Percentiles rank a stretch among this genome's conserved stretches.
phyloP scores from a whole-genome alignment of 2,329 filamentous ascomycete species.

The Aspergillus persii region DNA sequence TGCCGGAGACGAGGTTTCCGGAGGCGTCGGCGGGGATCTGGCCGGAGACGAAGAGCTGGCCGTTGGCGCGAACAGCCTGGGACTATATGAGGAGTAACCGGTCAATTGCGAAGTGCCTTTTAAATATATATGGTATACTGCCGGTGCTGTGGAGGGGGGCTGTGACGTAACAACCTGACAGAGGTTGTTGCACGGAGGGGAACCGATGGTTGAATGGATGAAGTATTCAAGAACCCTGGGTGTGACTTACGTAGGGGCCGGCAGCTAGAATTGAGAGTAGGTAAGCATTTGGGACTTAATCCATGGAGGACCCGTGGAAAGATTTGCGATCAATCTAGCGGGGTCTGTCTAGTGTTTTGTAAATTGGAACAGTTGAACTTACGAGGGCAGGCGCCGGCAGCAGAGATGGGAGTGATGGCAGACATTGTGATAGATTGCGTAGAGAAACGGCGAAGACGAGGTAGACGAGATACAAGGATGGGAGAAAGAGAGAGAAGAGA shows the following conservation, averaged over 20 bases:
- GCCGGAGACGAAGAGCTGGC: conserved; percentile 69
- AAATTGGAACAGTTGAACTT: conserved; percentile 21
- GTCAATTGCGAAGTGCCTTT: not conserved
- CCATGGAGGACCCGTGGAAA: not conserved
- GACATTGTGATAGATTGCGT: conserved; percentile 34
- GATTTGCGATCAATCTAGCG: not conserved
- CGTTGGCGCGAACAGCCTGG: conserved; percentile 65
- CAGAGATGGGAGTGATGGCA: conserved; percentile 39
- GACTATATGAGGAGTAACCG: conserved; percentile 31
- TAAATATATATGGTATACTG: not conserved
- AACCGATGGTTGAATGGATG: conserved; percentile 3
- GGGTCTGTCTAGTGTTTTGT: not conserved
- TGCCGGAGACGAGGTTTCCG: conserved; percentile 61
- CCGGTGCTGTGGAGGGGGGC: not conserved
- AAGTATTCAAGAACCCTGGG: not conserved
- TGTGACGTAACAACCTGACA: not conserved
- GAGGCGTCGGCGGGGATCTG: conserved; percentile 70
- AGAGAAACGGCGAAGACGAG: conserved; percentile 8
- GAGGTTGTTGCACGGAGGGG: not conserved
- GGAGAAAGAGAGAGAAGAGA: conserved; percentile 9
- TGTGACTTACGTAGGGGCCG: conserved; percentile 43
- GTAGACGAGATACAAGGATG: conserved; percentile 10
- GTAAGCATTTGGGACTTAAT: conserved; percentile 6
- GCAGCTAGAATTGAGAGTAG: conserved; percentile 27
- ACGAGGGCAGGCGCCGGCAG: conserved; percentile 48